Evolutionary conservation across 108 stramenopile species (phyloP).

Genomic region (Bacterosira constricta): DNA sequence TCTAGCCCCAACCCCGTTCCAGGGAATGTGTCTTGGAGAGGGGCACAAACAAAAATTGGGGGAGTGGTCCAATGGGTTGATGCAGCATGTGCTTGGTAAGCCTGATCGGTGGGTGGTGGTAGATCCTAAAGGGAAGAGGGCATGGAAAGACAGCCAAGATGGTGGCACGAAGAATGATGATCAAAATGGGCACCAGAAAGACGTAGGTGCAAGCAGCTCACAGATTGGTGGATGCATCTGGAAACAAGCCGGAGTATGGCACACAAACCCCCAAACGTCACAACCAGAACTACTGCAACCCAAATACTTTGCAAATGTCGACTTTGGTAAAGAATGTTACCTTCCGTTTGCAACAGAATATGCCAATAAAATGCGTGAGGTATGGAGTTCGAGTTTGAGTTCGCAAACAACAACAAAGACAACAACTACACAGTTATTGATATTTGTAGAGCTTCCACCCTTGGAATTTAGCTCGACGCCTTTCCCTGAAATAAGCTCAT

Average conservation of each 20-base stretch:
- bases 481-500: conserved; percentile 26
- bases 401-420: too few species aligned
- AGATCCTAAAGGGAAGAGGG: conserved; percentile 27
- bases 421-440: conserved; percentile 1
- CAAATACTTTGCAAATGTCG: conserved; percentile 30
- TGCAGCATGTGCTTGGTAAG: conserved; percentile 26
- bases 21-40: conserved; percentile 35
- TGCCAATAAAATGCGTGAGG: conserved; percentile 8
- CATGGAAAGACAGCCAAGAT: conserved; percentile 12
- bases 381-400: background rate
- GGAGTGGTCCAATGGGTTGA: conserved; percentile 35
- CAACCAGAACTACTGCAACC: conserved; percentile 19
- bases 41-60: conserved; percentile 12
- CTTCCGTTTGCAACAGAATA: conserved; percentile 25
- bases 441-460: conserved; percentile 31
- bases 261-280: conserved; percentile 10
- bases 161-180: background rate
- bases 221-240: conserved; percentile 21
- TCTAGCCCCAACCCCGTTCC: conserved; percentile 28
- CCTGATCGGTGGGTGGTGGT: conserved; percentile 21
- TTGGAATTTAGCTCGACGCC: conserved; percentile 23
- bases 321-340: conserved; percentile 36
- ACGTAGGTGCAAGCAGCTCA: background rate
- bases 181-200: background rate
- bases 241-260: conserved; percentile 37